Conservation (phyloP, 2,329 filamentous ascomycete species). For the Zasmidium cellare region DNA sequence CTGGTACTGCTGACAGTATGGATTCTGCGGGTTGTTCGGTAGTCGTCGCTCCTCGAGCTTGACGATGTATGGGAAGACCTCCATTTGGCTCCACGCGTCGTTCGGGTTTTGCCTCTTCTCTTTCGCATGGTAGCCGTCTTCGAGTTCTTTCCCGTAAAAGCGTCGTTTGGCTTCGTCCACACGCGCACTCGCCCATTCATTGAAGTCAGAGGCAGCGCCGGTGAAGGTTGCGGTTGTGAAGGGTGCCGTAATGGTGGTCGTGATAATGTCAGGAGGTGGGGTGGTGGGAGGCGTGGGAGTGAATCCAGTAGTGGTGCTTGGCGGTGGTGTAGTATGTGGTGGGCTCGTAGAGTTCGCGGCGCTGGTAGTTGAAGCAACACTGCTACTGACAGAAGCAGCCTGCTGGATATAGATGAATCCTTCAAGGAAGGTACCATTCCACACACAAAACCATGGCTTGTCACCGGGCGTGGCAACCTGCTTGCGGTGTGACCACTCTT, state of each 20-base stretch:
- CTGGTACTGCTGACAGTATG: constrained; percentile 67
- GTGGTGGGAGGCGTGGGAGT: constrained; percentile 9
- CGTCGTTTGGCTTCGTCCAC: not conserved
- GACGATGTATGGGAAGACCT: constrained; percentile 54
- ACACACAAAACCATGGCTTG: constrained; percentile 68
- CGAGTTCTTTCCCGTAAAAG: constrained; percentile 3
- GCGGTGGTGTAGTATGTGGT: constrained; percentile 15
- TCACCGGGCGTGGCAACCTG: constrained; percentile 54
- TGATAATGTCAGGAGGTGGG: constrained; percentile 10
- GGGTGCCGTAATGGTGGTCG: constrained; percentile 17
- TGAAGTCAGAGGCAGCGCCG: constrained; percentile 12
- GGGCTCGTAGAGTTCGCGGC: constrained; percentile 9
- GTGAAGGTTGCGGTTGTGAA: constrained; percentile 25
- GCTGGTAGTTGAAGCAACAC: constrained; percentile 7
- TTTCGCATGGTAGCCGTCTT: not conserved
- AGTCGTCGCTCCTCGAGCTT: constrained; percentile 67
- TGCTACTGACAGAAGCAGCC: constrained; percentile 40
- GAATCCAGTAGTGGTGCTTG: not conserved
- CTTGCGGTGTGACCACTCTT: constrained; percentile 35
- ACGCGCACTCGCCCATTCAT: constrained; percentile 10
- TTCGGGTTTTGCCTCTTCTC: constrained; percentile 2
- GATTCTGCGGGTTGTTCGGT: constrained; percentile 36
- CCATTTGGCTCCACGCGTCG: not conserved
- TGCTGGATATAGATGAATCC: constrained; percentile 65
- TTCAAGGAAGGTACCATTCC: constrained; percentile 67